Conservation (phyloP, 176 grass and related monocot species). For the Poa pratensis region DNA sequence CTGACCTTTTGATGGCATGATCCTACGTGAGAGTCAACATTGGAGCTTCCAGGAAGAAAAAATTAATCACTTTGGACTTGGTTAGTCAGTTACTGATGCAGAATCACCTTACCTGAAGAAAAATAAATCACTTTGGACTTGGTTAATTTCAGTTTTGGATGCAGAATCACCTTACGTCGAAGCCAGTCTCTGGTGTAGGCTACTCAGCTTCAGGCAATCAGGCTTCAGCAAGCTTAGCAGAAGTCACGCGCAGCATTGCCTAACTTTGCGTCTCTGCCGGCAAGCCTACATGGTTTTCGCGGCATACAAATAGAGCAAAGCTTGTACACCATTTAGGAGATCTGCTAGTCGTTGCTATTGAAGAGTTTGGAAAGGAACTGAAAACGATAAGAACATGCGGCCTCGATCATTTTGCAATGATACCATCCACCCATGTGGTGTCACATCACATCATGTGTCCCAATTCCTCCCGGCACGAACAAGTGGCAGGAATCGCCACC, state of each 20-base stretch:
- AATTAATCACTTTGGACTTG: neutral
- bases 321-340: too few species aligned
- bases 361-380: neutral
- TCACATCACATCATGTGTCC: neutral
- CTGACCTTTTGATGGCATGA: neutral
- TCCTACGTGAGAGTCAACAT: neutral
- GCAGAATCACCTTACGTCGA: neutral
- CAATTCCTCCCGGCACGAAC: neutral
- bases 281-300: too few species aligned
- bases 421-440: neutral
- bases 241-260: neutral
- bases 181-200: neutral
- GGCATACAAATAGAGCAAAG: neutral
- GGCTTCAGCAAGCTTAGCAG: neutral
- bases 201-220: too few species aligned
- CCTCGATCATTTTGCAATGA: neutral
- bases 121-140: neutral
- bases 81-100: neutral
- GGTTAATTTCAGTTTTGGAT: neutral
- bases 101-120: neutral
- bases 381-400: neutral
- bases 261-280: neutral
- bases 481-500: neutral
- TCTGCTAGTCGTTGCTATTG: too few species aligned
- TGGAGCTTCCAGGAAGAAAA: neutral